A percentile compares a stretch with the other conserved stretches of the same genome.
These are phyloP conservation scores for Aspergillus fijiensis DNA, from an alignment of 2,329 filamentous ascomycete species.

Conservation along the genomic window DNA sequence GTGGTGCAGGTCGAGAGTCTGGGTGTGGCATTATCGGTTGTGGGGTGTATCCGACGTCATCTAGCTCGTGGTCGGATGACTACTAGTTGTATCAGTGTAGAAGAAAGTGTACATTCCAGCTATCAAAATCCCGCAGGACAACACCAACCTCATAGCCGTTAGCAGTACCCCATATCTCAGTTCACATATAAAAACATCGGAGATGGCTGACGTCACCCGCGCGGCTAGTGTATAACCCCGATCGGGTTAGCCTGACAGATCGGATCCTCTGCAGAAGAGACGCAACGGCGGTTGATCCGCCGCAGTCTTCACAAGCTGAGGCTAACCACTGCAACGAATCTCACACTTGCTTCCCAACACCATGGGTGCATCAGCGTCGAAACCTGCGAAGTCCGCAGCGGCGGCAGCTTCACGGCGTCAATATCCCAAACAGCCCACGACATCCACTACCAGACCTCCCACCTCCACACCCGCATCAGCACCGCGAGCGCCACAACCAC, in stretches of 20 bases:
- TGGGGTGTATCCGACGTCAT: neutral
- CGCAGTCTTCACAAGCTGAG: no score
- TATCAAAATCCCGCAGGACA: neutral
- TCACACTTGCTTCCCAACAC: neutral
- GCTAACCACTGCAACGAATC: conserved; percentile 1
- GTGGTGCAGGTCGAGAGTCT: conserved; percentile 6
- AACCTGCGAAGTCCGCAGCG: conserved; percentile 52
- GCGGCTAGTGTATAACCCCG: conserved; percentile 13
- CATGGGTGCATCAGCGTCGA: conserved; percentile 62
- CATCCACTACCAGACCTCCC: conserved; percentile 38
- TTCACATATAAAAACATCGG: neutral
- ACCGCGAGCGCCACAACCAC: conserved; percentile 33
- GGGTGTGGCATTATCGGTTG: neutral
- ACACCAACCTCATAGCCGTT: neutral
- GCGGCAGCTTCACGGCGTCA: conserved; percentile 53
- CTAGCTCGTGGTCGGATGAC: neutral
- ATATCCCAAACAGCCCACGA: conserved; percentile 52
- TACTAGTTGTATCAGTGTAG: neutral
- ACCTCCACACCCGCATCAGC: conserved; percentile 24
- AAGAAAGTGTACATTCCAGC: neutral
- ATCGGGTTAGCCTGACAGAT: conserved; percentile 18
- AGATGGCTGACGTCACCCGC: conserved; percentile 22
- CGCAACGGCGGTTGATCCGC: neutral
- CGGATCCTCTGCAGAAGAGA: conserved; percentile 4
- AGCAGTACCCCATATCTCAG: neutral